Evolutionary conservation across 192 early-diverging fungal genomes (phyloP).

Genomic region (Coemansia brasiliensis): DNA sequence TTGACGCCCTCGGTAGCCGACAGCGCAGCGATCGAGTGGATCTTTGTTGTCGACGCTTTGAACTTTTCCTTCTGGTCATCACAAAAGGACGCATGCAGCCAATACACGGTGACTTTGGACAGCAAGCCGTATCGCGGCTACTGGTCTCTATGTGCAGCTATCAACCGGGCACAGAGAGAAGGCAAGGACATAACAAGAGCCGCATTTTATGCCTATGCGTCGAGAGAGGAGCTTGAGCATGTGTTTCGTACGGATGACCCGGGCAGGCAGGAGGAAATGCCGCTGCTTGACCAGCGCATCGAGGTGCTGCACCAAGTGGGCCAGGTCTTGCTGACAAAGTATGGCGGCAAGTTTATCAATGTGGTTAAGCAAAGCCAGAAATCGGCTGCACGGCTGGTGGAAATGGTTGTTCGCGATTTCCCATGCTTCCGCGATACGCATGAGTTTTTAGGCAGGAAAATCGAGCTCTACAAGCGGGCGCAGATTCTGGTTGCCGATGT

Average conservation of each 20-base stretch:
- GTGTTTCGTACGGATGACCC: conserved; percentile 66
- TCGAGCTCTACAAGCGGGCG: conserved; percentile 74
- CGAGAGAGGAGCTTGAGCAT: conserved; percentile 45
- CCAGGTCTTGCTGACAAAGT: conserved; percentile 61
- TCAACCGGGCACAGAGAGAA: conserved; percentile 66
- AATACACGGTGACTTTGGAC: conserved; percentile 63
- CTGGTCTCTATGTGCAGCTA: conserved; percentile 78
- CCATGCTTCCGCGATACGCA: conserved; percentile 67
- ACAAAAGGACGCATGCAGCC: conserved; percentile 42
- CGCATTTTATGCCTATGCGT: conserved; percentile 49
- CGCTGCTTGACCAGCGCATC: conserved; percentile 63
- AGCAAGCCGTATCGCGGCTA: conserved; percentile 70
- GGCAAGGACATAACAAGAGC: conserved; percentile 65
- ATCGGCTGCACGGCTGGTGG: conserved; percentile 61
- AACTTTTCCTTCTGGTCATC: conserved; percentile 88
- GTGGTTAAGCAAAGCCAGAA: conserved; percentile 54
- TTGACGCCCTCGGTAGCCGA: conserved; percentile 66
- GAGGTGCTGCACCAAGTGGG: conserved; percentile 69
- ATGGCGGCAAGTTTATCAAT: conserved; percentile 64
- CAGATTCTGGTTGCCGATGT: conserved; percentile 85
- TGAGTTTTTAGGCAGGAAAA: conserved; percentile 56
- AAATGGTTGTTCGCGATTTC: conserved; percentile 61
- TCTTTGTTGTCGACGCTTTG: conserved; percentile 78
- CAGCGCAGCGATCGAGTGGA: conserved; percentile 65
- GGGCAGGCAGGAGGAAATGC: conserved; percentile 53